These are phyloP conservation scores for Malassezia sp. DNA, from an alignment of 1,284 basidiomycete genomes.

Conservation along the genomic window DNA sequence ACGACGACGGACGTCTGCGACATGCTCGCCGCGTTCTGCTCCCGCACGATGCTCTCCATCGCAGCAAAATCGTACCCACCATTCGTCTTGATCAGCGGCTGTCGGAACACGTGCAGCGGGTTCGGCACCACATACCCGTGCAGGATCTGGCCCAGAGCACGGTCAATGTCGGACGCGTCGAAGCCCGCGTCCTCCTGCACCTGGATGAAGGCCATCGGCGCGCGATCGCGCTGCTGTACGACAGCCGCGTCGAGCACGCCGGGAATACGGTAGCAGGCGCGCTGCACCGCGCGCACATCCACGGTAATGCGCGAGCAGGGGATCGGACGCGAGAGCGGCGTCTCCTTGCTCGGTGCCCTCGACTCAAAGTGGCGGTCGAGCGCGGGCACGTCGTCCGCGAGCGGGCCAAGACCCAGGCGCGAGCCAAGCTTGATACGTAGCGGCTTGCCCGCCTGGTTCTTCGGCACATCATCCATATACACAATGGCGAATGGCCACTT, in stretches of 20 bases:
- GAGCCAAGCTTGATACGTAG: slow-evolving; percentile 46
- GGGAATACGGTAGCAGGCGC: slow-evolving; percentile 45
- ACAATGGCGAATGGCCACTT: slow-evolving; percentile 46
- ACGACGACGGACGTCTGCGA: slow-evolving; percentile 41
- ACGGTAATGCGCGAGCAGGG: slow-evolving; percentile 43
- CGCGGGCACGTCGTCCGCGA: slow-evolving; percentile 43
- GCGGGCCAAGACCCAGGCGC: slow-evolving; percentile 42
- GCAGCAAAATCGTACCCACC: slow-evolving; percentile 44
- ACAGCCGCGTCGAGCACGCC: slow-evolving; percentile 45
- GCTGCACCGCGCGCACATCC: slow-evolving; percentile 44
- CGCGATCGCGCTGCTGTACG: slow-evolving; percentile 41
- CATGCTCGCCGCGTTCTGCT: slow-evolving; percentile 45
- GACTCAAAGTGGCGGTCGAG: slow-evolving; percentile 46
- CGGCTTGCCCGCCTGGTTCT: slow-evolving; percentile 46
- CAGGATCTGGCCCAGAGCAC: slow-evolving; percentile 42
- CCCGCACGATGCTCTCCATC: slow-evolving; percentile 45
- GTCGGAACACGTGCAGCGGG: slow-evolving; percentile 46
- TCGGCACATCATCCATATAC: slow-evolving; percentile 46
- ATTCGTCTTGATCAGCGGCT: slow-evolving; percentile 41
- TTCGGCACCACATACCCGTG: slow-evolving; percentile 46
- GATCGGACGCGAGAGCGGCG: slow-evolving; percentile 42
- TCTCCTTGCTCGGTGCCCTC: slow-evolving; percentile 41
- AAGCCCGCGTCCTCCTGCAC: slow-evolving; percentile 46
- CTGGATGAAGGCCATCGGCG: slow-evolving; percentile 45
- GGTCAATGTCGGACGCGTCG: slow-evolving; percentile 45